These are phyloP conservation scores for Boletus tomentosulus DNA, from an alignment of 768 basidiomycete species.

Conservation along the genomic window DNA sequence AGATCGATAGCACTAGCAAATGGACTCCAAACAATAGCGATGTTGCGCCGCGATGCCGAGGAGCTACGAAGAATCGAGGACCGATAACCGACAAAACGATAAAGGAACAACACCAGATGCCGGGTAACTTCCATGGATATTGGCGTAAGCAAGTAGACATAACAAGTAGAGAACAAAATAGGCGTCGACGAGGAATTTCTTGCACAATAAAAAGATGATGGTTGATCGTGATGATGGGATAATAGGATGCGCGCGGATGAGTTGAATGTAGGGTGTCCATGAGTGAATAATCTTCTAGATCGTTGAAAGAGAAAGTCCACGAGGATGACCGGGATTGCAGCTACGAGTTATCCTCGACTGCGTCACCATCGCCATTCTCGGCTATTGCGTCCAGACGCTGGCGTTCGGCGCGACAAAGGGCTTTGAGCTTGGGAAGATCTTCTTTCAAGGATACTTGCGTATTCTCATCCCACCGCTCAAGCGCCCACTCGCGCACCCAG, in stretches of 20 bases:
- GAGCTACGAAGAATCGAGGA: background rate
- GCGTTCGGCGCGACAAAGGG: too few species aligned
- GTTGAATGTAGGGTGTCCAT: conserved; percentile 24
- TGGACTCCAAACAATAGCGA: conserved; percentile 13
- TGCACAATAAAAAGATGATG: conserved; percentile 29
- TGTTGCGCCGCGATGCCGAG: conserved; percentile 13
- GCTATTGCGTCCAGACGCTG: too few species aligned
- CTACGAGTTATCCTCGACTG: background rate
- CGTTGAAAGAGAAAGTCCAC: background rate
- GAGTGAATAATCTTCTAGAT: conserved; percentile 21
- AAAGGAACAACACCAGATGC: conserved; percentile 3
- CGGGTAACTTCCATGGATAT: conserved; percentile 3
- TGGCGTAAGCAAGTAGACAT: conserved; percentile 20
- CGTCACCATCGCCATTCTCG: too few species aligned
- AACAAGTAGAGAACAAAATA: conserved; percentile 14
- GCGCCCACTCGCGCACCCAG: conserved; percentile 82
- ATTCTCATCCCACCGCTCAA: conserved; percentile 66
- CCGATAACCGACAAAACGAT: conserved; percentile 24
- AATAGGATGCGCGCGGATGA: conserved; percentile 20
- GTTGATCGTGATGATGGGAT: conserved; percentile 16
- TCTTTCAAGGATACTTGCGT: conserved; percentile 37
- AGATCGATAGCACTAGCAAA: conserved; percentile 27
- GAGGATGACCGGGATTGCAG: background rate
- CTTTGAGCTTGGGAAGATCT: too few species aligned
- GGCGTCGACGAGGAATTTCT: conserved; percentile 19